Evolutionary conservation across 1,139 yeast species (phyloP), one percentile per base, ranked within the genome.

Genomic region (Geotrichum aggregatum): DNA sequence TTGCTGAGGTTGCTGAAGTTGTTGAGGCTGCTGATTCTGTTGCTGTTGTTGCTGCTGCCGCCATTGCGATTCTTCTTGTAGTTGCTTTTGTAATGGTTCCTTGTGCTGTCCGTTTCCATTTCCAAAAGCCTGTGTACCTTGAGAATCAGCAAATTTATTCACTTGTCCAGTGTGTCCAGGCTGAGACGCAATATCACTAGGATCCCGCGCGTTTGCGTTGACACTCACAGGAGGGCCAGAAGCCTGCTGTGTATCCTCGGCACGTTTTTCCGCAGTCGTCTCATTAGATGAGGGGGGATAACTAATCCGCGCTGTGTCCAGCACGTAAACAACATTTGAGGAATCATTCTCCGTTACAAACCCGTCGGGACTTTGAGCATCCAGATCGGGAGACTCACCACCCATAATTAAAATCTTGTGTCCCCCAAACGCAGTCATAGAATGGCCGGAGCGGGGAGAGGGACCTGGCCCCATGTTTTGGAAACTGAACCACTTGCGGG

Each of bases 391-490:
- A 4, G 66, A 64, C 55, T 88, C 96, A 56, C 98, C 98, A 44
- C 98, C 98, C 87, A 94, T 84, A 21, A 92, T 81, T 26, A 91
- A 66, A 50, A 92, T 68, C 67, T 84, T 87, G 64, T 87, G 81
- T 56, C 78, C 79, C 47, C 74, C 79, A 49, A 86, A 75, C 54
- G 84, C 80, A 1, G 97, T 83, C 74, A 92, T 75, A 8, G 96
- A 82, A 68, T 92, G 98, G n/a, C 98, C 98, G 58, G 95, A 87
- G 61, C 97, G 80, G 18, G 95, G 82, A 44, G 91, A 85, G 3
- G 98, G 97, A 13, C 81, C 77, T 13, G 76, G 74, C 24, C 78
- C 76, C 53, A 78, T 71, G 54, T 75, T 74, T 56, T 75, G 77
- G 62, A 87, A 77, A 56, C 82, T 81, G 60, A 79, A 80, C 96